phyloP scores from a whole-genome alignment of 495 filamentous ascomycete genomes.

The Talaromyces adpressus region DNA sequence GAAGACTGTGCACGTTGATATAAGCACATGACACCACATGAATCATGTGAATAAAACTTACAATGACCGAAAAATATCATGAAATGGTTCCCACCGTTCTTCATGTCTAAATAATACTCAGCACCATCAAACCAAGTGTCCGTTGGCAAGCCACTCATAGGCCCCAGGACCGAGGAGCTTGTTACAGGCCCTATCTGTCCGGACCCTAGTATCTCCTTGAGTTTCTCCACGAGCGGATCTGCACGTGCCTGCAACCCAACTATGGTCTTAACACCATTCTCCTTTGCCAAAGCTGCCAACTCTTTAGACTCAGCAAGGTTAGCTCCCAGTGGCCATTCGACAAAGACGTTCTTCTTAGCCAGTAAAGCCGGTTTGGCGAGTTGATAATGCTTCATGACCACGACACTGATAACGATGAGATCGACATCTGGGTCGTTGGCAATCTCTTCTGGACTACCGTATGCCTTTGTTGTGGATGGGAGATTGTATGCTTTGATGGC shows the following conservation, averaged over 20 bases:
- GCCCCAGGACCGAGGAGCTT: slow-evolving; percentile 39
- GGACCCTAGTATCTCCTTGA: slow-evolving; percentile 37
- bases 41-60: slow-evolving; percentile 15
- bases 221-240: slow-evolving; percentile 33
- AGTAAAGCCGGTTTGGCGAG: slow-evolving; percentile 32
- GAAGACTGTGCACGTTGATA: not conserved
- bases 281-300: slow-evolving; percentile 28
- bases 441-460: slow-evolving; percentile 43
- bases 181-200: slow-evolving; percentile 48
- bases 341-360: slow-evolving; percentile 48
- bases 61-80: slow-evolving; percentile 48
- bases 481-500: slow-evolving; percentile 41
- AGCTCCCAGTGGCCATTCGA: slow-evolving; percentile 47
- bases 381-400: slow-evolving; percentile 36
- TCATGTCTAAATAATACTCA: slow-evolving; percentile 37
- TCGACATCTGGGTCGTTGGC: slow-evolving; percentile 48
- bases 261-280: slow-evolving; percentile 33
- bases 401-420: slow-evolving; percentile 34
- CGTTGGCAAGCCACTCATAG: slow-evolving; percentile 23
- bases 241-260: slow-evolving; percentile 27
- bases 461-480: slow-evolving; percentile 31
- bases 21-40: not conserved
- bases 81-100: slow-evolving; percentile 43
- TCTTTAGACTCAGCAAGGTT: slow-evolving; percentile 23
- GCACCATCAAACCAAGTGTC: slow-evolving; percentile 21